Conservation (phyloP, 2,329 filamentous ascomycete genomes). For the Diplodia intermedia region DNA sequence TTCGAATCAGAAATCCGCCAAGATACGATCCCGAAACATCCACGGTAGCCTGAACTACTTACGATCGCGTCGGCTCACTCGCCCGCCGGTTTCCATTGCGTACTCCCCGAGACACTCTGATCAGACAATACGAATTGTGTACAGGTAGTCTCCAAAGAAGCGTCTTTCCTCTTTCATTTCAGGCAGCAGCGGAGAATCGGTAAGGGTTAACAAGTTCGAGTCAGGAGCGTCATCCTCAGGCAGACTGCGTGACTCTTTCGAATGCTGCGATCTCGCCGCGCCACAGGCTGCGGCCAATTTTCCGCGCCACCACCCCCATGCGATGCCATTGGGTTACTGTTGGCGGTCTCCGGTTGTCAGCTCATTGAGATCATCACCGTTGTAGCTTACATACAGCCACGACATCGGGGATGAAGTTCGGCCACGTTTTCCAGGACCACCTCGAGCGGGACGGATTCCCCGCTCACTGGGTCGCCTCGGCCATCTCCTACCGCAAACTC, state of each 20-base stretch:
- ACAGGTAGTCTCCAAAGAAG: too few relatives aligned
- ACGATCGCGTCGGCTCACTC: too few relatives aligned
- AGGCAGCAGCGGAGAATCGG: too few relatives aligned
- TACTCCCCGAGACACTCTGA: too few relatives aligned
- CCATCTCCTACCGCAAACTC: slow-evolving; percentile 82
- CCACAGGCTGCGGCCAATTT: slow-evolving; percentile 6
- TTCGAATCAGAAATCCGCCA: too few relatives aligned
- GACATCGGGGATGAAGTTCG: slow-evolving; percentile 77
- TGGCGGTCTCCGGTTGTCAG: not conserved
- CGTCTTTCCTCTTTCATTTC: too few relatives aligned
- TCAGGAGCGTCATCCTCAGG: not conserved
- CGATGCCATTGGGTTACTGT: not conserved
- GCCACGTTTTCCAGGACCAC: slow-evolving; percentile 74
- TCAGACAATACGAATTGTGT: too few relatives aligned
- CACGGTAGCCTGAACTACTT: too few relatives aligned
- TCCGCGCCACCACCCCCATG: slow-evolving; percentile 13
- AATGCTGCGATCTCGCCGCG: slow-evolving; percentile 17
- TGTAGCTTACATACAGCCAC: not conserved
- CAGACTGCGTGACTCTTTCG: not conserved
- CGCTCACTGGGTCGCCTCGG: slow-evolving; percentile 71
- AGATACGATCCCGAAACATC: too few relatives aligned
- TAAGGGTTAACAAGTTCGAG: too few relatives aligned
- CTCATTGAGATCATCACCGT: not conserved
- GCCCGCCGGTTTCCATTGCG: too few relatives aligned
- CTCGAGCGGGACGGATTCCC: slow-evolving; percentile 78